Evolutionary conservation across 2,329 filamentous ascomycete species (phyloP).

Genomic region (Aureobasidium leucospermi): DNA sequence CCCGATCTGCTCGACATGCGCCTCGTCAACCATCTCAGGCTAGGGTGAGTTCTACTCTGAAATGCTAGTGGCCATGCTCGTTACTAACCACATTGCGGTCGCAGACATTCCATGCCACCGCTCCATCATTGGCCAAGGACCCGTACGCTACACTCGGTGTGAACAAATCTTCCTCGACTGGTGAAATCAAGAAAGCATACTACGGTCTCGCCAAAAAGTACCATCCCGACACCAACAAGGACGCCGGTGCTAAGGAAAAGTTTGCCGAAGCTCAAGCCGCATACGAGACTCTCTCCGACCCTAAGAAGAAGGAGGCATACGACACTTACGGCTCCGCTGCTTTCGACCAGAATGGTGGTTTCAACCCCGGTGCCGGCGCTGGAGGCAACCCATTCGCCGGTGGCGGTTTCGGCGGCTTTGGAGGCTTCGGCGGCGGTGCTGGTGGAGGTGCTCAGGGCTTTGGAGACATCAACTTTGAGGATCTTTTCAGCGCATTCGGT

Average conservation of each 20-base stretch:
- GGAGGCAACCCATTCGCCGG: conserved; percentile 53
- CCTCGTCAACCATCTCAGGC: conserved; percentile 9
- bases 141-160: conserved; percentile 87
- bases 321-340: conserved; percentile 85
- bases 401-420: conserved; percentile 34
- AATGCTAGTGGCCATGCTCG: conserved; percentile 12
- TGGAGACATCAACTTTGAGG: conserved; percentile 89
- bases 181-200: conserved; percentile 97
- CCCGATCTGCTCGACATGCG: conserved; percentile 8
- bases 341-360: conserved; percentile 55
- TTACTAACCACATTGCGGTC: conserved; percentile 14
- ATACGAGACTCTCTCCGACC: conserved; percentile 88
- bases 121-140: conserved; percentile 52
- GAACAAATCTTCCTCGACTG: conserved; percentile 66
- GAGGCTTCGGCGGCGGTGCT: conserved; percentile 40
- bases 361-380: conserved; percentile 63
- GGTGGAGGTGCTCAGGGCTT: conserved; percentile 43
- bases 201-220: conserved; percentile 96
- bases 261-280: conserved; percentile 89
- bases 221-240: conserved; percentile 97
- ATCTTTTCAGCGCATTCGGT: conserved; percentile 83
- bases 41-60: conserved; percentile 17
- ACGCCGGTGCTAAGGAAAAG: conserved; percentile 83
- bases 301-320: conserved; percentile 86
- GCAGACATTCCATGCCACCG: conserved; percentile 57